Conservation (phyloP, 148 eudicot genomes). For the Amaranthus hypochondriacus region DNA sequence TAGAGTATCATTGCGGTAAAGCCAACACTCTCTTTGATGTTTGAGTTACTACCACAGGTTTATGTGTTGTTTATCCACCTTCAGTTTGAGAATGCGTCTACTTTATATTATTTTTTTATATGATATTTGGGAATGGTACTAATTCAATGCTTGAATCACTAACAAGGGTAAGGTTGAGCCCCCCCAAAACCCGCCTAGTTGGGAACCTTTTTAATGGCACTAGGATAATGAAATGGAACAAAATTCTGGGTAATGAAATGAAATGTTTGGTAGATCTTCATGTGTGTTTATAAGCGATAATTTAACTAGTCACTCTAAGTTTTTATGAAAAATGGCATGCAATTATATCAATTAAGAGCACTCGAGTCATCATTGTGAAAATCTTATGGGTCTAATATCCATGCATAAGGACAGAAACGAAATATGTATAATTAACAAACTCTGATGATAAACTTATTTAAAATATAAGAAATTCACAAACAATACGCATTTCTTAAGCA, state of each 20-base stretch:
- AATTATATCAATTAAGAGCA: too few relatives aligned
- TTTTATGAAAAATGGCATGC: not conserved
- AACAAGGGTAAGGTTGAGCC: too few relatives aligned
- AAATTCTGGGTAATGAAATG: not conserved
- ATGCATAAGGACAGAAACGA: not conserved
- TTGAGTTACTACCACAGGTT: not conserved
- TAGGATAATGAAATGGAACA: not conserved
- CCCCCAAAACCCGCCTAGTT: too few relatives aligned
- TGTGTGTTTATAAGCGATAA: too few relatives aligned
- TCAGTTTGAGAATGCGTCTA: conserved; percentile 1
- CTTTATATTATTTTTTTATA: not conserved
- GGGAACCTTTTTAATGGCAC: not conserved
- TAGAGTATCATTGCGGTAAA: conserved; percentile 85
- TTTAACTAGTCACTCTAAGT: not conserved
- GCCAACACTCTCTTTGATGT: conserved; percentile 7
- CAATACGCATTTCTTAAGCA: too few relatives aligned
- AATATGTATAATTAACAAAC: too few relatives aligned
- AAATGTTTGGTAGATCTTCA: not conserved
- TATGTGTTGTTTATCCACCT: conserved; percentile 8
- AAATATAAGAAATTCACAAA: not conserved
- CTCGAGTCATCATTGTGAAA: not conserved
- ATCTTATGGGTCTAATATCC: not conserved
- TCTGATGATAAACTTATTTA: too few relatives aligned
- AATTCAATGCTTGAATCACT: too few relatives aligned
- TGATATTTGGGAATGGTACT: not conserved